Conservation (phyloP, 345 rosid genomes). For the Eutrema japonicum region DNA sequence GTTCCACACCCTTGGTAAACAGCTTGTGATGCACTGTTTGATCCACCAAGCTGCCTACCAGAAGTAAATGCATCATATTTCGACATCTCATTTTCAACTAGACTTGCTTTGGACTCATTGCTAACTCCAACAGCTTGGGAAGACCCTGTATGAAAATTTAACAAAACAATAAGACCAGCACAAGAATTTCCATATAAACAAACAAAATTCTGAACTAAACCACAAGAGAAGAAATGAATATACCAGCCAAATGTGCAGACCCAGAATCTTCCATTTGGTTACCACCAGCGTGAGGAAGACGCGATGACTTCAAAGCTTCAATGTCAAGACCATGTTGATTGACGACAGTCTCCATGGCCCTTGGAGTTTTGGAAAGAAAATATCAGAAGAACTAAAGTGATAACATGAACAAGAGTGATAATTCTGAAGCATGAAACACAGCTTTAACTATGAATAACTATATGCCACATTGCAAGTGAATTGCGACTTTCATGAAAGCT, state of each 20-base stretch:
- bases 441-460: slow-evolving; percentile 6
- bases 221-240: slow-evolving; percentile 21
- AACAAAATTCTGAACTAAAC: slow-evolving; percentile 16
- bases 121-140: slow-evolving; percentile 64
- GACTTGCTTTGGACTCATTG: slow-evolving; percentile 57
- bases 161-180: slow-evolving; percentile 2
- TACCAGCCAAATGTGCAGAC: slow-evolving; percentile 72
- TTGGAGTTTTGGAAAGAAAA: slow-evolving; percentile 28
- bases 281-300: slow-evolving; percentile 70
- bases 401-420: slow-evolving; percentile 21
- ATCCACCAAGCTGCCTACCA: slow-evolving; percentile 71
- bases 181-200: neutral
- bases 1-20: slow-evolving; percentile 76
- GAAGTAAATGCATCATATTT: slow-evolving; percentile 66
- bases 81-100: slow-evolving; percentile 69
- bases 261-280: slow-evolving; percentile 75
- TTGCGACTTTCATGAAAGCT: neutral
- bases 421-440: slow-evolving; percentile 12
- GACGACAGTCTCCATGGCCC: slow-evolving; percentile 99
- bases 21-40: slow-evolving; percentile 63
- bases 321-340: slow-evolving; percentile 90
- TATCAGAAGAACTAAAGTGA: slow-evolving; percentile 35
- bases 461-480: slow-evolving; percentile 14
- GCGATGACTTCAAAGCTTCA: slow-evolving; percentile 81
- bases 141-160: slow-evolving; percentile 60